A percentile compares a stretch with the other conserved stretches of the same genome.
Evolutionary conservation across 129 eudicot species (phyloP).

Genomic region (Arctium lappa): DNA sequence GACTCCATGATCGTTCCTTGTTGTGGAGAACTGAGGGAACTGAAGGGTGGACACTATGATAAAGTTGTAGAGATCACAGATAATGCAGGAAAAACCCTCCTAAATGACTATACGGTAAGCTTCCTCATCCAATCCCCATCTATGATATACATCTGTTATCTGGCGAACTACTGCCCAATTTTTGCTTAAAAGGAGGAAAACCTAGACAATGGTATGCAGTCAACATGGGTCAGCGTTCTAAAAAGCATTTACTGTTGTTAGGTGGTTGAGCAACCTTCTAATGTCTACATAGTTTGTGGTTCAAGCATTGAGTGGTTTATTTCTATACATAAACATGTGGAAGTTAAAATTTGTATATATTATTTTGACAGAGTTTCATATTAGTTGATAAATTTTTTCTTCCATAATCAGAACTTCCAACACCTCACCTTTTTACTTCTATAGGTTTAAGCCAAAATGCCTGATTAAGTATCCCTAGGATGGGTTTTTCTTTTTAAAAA

Average conservation of each 20-base stretch:
- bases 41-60: constrained; percentile 70
- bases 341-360: not conserved
- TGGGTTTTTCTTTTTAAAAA: not conserved
- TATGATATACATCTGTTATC: not conserved
- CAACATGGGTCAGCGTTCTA: not conserved
- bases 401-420: not conserved
- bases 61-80: constrained; percentile 82
- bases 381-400: not conserved
- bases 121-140: not conserved
- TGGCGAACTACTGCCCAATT: not conserved
- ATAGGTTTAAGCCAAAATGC: not conserved
- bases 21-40: constrained; percentile 71
- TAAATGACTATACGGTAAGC: constrained; percentile 69
- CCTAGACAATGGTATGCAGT: not conserved
- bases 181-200: not conserved
- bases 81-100: constrained; percentile 82
- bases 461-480: not conserved
- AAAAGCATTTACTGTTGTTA: not conserved
- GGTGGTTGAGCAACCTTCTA: not conserved
- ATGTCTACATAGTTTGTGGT: not conserved
- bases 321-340: not conserved
- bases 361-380: not conserved
- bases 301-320: not conserved
- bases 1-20: constrained; percentile 89
- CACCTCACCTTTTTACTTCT: not conserved